phyloP scores from a whole-genome alignment of 768 basidiomycete species.

The Mycena metata region DNA sequence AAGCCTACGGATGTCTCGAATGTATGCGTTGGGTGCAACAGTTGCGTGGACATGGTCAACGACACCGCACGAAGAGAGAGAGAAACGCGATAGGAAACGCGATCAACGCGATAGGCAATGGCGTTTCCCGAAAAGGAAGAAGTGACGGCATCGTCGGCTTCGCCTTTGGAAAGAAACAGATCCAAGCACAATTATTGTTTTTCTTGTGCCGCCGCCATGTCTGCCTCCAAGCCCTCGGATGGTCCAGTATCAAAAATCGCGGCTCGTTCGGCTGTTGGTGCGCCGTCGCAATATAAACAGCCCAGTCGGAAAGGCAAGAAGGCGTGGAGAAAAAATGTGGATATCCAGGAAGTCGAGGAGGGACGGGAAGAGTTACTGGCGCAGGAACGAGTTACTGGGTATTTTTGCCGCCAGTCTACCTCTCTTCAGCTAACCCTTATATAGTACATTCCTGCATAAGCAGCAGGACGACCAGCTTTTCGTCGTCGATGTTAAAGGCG shows the following conservation, averaged over 20 bases:
- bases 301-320: conserved; percentile 90
- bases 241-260: conserved; percentile 40
- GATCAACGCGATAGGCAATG: no score
- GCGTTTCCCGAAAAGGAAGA: conserved; percentile 6
- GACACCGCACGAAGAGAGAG: no score
- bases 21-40: no score
- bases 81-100: no score
- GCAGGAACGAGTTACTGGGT: conserved; percentile 90
- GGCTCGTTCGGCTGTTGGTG: conserved; percentile 57
- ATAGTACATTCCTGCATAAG: conserved; percentile 73
- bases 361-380: conserved; percentile 80
- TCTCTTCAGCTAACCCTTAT: conserved; percentile 13
- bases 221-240: conserved; percentile 9
- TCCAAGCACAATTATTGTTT: conserved; percentile 7
- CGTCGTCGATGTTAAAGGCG: conserved; percentile 83
- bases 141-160: background rate
- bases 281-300: conserved; percentile 75
- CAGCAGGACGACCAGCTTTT: conserved; percentile 83
- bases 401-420: conserved; percentile 38
- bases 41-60: no score
- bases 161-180: background rate
- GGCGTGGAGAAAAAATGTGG: conserved; percentile 94
- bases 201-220: conserved; percentile 12
- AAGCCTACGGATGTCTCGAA: no score
- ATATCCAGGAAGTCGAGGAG: conserved; percentile 83